These are phyloP conservation scores for Cladophialophora bantiana DNA, from an alignment of 2,329 filamentous ascomycete genomes.

Conservation along the genomic window DNA sequence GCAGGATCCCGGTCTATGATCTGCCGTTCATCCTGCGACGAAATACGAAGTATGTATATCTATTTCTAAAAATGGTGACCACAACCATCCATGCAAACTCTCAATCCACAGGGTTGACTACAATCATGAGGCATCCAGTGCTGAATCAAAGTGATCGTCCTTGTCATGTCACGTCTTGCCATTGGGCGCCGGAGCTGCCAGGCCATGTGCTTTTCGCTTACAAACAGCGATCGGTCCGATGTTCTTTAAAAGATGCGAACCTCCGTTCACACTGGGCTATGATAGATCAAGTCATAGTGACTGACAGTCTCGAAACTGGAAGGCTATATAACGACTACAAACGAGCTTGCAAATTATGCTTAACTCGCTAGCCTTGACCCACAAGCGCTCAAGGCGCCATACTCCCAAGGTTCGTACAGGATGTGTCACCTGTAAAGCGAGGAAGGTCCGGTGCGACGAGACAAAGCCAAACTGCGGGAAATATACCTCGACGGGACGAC, in stretches of 20 bases:
- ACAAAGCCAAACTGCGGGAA: constrained; percentile 20
- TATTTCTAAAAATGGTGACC: background rate
- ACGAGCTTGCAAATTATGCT: background rate
- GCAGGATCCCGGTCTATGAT: background rate
- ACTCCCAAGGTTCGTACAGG: constrained; percentile 24
- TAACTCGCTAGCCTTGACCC: background rate
- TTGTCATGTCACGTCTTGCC: background rate
- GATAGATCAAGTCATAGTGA: background rate
- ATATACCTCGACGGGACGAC: constrained; percentile 21
- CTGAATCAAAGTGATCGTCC: background rate
- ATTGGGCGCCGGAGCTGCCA: background rate
- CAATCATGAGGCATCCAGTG: background rate
- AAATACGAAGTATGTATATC: background rate
- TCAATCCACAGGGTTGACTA: background rate
- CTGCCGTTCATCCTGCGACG: background rate
- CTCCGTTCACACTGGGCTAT: background rate
- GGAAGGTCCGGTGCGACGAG: constrained; percentile 26
- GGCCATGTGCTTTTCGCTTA: background rate
- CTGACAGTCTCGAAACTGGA: background rate
- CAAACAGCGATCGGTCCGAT: background rate
- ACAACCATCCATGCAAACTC: background rate
- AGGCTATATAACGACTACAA: background rate
- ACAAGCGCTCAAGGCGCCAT: constrained; percentile 12
- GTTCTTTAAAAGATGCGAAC: background rate
- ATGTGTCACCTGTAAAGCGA: constrained; percentile 21